Evolutionary conservation across 2,329 filamentous ascomycete genomes (phyloP).

Genomic region (Alternaria sp.): DNA sequence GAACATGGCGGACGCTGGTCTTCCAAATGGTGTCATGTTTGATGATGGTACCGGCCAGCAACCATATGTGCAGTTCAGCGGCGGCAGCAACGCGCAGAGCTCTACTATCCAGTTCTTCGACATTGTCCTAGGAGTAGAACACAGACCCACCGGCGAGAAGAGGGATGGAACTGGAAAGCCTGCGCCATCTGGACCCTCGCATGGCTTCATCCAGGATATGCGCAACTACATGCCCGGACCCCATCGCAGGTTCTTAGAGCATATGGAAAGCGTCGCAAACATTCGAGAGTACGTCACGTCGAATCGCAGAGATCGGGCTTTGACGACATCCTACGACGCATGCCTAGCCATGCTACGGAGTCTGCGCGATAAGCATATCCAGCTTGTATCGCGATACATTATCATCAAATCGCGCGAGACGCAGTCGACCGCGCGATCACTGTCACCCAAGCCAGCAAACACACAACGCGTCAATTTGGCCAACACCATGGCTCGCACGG

Average conservation of each 20-base stretch:
- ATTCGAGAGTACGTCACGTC: constrained; percentile 81
- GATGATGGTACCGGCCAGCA: constrained; percentile 75
- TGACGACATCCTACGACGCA: constrained; percentile 86
- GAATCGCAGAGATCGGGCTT: constrained; percentile 65
- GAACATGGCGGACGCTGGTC: constrained; percentile 94
- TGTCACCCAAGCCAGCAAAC: constrained; percentile 59
- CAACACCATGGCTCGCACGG: constrained; percentile 44
- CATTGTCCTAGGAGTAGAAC: constrained; percentile 85
- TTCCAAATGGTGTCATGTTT: constrained; percentile 86
- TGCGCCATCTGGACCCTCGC: constrained; percentile 58
- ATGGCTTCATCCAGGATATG: constrained; percentile 98
- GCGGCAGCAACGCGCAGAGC: constrained; percentile 96
- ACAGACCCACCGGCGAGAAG: constrained; percentile 84
- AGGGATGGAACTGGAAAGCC: constrained; percentile 53
- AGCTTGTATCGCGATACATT: constrained; percentile 95
- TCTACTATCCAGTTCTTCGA: constrained; percentile 98
- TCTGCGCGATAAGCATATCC: constrained; percentile 93
- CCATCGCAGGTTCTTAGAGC: constrained; percentile 85
- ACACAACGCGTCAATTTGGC: constrained; percentile 65
- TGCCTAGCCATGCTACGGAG: constrained; percentile 79
- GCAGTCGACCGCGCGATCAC: constrained; percentile 67
- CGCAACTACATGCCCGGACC: constrained; percentile 94
- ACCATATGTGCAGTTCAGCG: constrained; percentile 82
- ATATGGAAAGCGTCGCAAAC: constrained; percentile 80
- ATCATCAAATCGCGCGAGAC: constrained; percentile 84